A percentile compares a stretch with the other conserved stretches of the same genome.
Conservation (phyloP, 352 stramenopile genomes). For the Pythium biforme region DNA sequence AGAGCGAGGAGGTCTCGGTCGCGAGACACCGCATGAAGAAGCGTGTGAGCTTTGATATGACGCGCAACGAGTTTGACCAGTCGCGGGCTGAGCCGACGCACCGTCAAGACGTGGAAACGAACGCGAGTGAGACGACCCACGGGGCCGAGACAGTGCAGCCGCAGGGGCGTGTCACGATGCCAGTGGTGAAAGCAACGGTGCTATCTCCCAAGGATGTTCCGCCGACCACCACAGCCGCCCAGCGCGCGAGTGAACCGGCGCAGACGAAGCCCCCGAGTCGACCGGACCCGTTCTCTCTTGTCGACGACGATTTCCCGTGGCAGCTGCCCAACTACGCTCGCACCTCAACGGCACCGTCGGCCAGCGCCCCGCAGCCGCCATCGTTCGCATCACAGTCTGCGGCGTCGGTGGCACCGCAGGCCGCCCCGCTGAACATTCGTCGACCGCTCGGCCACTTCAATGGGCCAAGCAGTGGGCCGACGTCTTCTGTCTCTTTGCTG, state of each 20-base stretch:
- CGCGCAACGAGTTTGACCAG: conserved; percentile 1
- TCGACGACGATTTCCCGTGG: conserved; percentile 30
- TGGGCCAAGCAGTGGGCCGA: background rate
- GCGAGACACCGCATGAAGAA: background rate
- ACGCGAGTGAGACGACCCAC: too few relatives aligned
- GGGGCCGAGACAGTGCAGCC: too few relatives aligned
- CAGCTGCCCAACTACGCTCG: conserved; percentile 24
- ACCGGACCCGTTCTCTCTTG: conserved; percentile 21
- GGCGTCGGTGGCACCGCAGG: background rate
- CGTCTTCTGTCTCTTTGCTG: background rate
- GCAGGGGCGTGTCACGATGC: too few relatives aligned
- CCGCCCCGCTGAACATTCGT: conserved; percentile 17
- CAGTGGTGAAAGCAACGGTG: too few relatives aligned
- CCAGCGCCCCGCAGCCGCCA: background rate
- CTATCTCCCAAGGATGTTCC: too few relatives aligned
- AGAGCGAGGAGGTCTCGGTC: background rate
- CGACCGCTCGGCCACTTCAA: conserved; percentile 13
- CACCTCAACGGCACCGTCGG: background rate
- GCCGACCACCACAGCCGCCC: background rate
- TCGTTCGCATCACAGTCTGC: background rate
- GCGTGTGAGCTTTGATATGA: conserved; percentile 19
- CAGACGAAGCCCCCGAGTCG: background rate
- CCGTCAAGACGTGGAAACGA: background rate
- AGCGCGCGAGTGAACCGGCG: background rate
- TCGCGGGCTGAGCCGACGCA: background rate